These are phyloP conservation scores for Hydnum rufescens DNA, from an alignment of 768 basidiomycete genomes.

Conservation along the genomic window DNA sequence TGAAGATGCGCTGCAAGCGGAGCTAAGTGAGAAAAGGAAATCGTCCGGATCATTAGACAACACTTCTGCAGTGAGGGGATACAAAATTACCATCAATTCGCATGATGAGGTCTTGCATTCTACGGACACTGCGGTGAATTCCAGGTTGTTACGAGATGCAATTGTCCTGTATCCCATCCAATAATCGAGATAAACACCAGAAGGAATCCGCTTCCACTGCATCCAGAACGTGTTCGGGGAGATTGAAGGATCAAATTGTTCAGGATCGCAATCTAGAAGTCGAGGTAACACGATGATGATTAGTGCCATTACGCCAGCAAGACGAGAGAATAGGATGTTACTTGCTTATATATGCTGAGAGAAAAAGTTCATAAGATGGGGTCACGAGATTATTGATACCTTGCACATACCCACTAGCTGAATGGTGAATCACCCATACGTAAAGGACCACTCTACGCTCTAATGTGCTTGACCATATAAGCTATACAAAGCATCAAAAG, in stretches of 20 bases:
- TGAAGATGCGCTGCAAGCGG: conserved; percentile 77
- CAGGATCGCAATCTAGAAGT: conserved; percentile 65
- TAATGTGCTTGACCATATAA: conserved; percentile 17
- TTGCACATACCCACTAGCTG: conserved; percentile 95
- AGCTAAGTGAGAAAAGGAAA: conserved; percentile 24
- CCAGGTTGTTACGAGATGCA: conserved; percentile 95
- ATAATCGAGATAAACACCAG: conserved; percentile 88
- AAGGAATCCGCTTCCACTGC: conserved; percentile 96
- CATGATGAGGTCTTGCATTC: conserved; percentile 85
- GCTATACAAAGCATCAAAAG: background rate
- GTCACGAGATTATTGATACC: conserved; percentile 97
- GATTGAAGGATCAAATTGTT: conserved; percentile 60
- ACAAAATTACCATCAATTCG: conserved; percentile 56
- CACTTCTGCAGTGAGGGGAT: conserved; percentile 3
- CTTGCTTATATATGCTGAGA: conserved; percentile 83
- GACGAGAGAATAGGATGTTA: conserved; percentile 1
- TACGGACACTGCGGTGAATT: conserved; percentile 77
- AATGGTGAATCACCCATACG: conserved; percentile 98
- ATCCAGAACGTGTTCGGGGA: conserved; percentile 44
- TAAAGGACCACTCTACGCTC: conserved; percentile 88
- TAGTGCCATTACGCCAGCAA: background rate
- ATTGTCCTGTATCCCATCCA: conserved; percentile 97
- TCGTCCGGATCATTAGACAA: background rate
- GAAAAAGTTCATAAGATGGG: conserved; percentile 94
- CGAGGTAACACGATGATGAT: conserved; percentile 2